phyloP scores from a whole-genome alignment of 345 rosid genomes.

The Adansonia digitata region DNA sequence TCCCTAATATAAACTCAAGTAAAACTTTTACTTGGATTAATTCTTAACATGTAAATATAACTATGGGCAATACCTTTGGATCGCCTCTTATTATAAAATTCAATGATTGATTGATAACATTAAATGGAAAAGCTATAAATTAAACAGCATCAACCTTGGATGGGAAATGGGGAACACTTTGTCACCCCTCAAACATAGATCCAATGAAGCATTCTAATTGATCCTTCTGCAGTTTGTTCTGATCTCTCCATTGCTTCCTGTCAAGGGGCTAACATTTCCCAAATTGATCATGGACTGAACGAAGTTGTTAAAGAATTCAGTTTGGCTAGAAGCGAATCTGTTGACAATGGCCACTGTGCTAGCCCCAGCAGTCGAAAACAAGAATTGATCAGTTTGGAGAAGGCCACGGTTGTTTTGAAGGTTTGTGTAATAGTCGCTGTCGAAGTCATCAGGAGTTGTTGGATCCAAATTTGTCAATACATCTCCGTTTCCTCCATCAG shows the following conservation, averaged over 20 bases:
- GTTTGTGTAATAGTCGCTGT: constrained; percentile 30
- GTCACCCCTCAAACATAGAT: too few relatives aligned
- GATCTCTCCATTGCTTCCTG: constrained; percentile 34
- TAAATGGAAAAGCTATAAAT: too few relatives aligned
- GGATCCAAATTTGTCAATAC: not conserved
- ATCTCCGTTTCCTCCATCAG: constrained; percentile 13
- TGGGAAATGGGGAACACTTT: too few relatives aligned
- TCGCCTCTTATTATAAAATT: too few relatives aligned
- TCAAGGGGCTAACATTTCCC: constrained; percentile 38
- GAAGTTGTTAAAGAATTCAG: constrained; percentile 32
- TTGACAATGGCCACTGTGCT: constrained; percentile 25
- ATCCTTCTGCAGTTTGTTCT: constrained; percentile 28
- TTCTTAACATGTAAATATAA: too few relatives aligned
- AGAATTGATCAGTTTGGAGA: constrained; percentile 33
- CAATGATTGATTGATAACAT: too few relatives aligned
- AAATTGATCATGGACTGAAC: constrained; percentile 37
- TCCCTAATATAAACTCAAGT: too few relatives aligned
- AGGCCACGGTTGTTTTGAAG: constrained; percentile 28
- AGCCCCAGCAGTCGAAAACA: constrained; percentile 30
- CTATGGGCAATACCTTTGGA: too few relatives aligned
- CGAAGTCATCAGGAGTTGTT: constrained; percentile 17
- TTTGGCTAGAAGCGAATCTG: constrained; percentile 28
- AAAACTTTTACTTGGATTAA: too few relatives aligned
- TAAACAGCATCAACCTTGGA: too few relatives aligned
- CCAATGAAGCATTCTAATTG: too few relatives aligned